A percentile compares a stretch with the other conserved stretches of the same genome.
phyloP scores from a whole-genome alignment of 1,284 basidiomycete genomes.

The Ustilago nuda region DNA sequence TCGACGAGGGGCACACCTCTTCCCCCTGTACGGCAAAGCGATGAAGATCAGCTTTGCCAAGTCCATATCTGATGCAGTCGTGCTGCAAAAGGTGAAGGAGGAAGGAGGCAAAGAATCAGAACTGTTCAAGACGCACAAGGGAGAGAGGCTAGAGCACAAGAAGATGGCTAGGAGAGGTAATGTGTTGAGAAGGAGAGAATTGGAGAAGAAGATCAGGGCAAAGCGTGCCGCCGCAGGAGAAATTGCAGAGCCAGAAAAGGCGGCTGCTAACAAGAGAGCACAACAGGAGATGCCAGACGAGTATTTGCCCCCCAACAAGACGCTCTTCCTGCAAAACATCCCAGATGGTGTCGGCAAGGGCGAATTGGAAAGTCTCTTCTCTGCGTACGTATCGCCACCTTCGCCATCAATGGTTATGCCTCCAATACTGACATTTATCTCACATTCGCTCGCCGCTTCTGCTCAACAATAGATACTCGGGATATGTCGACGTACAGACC shows the following conservation, averaged over 20 bases:
- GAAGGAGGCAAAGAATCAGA: constrained; percentile 33
- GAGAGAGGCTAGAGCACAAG: constrained; percentile 51
- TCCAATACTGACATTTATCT: neutral
- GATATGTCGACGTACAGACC: constrained; percentile 62
- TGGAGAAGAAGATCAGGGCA: constrained; percentile 52
- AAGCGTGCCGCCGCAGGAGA: constrained; percentile 52
- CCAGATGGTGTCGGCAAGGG: constrained; percentile 54
- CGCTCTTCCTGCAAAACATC: constrained; percentile 87
- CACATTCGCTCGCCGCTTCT: neutral
- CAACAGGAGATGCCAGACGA: constrained; percentile 86
- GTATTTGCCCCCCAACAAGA: constrained; percentile 98
- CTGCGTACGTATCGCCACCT: constrained; percentile 36
- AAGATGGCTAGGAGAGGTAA: constrained; percentile 56
- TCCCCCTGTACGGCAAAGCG: constrained; percentile 95
- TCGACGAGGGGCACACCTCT: constrained; percentile 88
- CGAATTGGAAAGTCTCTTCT: constrained; percentile 61
- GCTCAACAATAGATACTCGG: constrained; percentile 41
- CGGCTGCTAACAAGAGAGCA: constrained; percentile 38
- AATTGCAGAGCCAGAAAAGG: constrained; percentile 33
- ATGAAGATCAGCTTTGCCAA: constrained; percentile 87
- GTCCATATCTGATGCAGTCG: constrained; percentile 87
- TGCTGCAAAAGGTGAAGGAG: constrained; percentile 68
- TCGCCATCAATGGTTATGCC: neutral
- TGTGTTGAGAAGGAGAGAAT: constrained; percentile 41
- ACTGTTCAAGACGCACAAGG: constrained; percentile 74